phyloP scores from a whole-genome alignment of 345 rosid genomes.

The Eucalyptus polyanthemos region DNA sequence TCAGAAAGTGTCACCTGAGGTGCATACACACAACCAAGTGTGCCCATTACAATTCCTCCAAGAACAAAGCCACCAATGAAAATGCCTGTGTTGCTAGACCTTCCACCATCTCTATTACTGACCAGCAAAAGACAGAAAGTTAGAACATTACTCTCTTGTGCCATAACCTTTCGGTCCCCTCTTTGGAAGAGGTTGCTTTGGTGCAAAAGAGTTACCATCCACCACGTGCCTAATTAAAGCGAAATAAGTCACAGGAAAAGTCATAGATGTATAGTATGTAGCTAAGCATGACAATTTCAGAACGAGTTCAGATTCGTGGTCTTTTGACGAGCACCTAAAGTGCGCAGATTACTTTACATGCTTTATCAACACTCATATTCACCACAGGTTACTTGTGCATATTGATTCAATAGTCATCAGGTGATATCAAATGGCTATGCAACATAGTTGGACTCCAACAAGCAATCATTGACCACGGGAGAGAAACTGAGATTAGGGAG shows the following conservation, averaged over 20 bases:
- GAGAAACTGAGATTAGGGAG: not conserved
- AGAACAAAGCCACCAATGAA: slow-evolving; percentile 90
- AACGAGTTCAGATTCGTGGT: not conserved
- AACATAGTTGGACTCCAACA: not conserved
- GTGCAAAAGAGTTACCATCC: not conserved
- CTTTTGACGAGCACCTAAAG: not conserved
- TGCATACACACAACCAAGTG: slow-evolving; percentile 93
- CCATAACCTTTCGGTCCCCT: not conserved
- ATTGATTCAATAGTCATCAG: not conserved
- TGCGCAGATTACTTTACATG: not conserved
- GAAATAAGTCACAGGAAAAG: not conserved
- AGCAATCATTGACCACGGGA: not conserved
- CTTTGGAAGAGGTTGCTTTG: not conserved
- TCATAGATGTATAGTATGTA: not conserved
- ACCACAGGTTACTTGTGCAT: not conserved
- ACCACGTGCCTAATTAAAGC: not conserved
- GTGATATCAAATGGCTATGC: not conserved
- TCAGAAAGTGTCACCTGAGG: slow-evolving; percentile 51
- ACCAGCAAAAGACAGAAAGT: not conserved
- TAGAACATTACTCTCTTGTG: not conserved
- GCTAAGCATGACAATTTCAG: not conserved
- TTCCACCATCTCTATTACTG: slow-evolving; percentile 26
- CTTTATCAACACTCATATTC: not conserved
- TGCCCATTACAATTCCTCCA: slow-evolving; percentile 81
- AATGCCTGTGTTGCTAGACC: slow-evolving; percentile 37